Evolutionary conservation across 257 asterid genomes (phyloP).

Genomic region (Knoxia roxburghii): DNA sequence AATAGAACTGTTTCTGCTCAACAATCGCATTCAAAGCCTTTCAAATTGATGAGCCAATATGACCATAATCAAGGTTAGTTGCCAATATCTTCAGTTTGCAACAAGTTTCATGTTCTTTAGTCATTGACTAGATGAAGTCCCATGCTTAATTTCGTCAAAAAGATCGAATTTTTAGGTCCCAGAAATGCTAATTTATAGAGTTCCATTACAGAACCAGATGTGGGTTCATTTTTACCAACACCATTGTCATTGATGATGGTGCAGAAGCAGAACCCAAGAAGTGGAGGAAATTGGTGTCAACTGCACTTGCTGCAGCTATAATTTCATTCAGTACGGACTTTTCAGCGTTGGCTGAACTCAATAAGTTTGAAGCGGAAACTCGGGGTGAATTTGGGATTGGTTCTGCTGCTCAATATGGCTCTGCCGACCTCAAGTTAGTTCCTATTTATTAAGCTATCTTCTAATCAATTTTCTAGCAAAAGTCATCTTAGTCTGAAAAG

Average conservation of each 20-base stretch:
- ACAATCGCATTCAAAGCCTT: conserved; percentile 32
- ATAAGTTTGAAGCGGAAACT: conserved; percentile 89
- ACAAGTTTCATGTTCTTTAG: not conserved
- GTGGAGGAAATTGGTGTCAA: conserved; percentile 59
- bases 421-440: conserved; percentile 80
- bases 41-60: conserved; percentile 17
- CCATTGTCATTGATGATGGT: conserved; percentile 21
- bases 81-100: not conserved
- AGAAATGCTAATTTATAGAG: not conserved
- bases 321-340: conserved; percentile 47
- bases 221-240: conserved; percentile 9
- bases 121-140: not conserved
- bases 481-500: not conserved
- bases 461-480: not conserved
- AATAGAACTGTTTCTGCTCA: conserved; percentile 21
- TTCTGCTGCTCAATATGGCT: conserved; percentile 96
- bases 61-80: conserved; percentile 34
- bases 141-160: not conserved
- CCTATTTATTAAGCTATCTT: not conserved
- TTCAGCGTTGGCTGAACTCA: conserved; percentile 77
- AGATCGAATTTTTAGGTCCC: not conserved
- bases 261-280: conserved; percentile 53
- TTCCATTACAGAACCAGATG: conserved; percentile 9
- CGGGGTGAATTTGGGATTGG: conserved; percentile 97
- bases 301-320: conserved; percentile 78